Base-by-base conservation (phyloP, 768 basidiomycete species). In the Tremella mesenterica region DNA sequence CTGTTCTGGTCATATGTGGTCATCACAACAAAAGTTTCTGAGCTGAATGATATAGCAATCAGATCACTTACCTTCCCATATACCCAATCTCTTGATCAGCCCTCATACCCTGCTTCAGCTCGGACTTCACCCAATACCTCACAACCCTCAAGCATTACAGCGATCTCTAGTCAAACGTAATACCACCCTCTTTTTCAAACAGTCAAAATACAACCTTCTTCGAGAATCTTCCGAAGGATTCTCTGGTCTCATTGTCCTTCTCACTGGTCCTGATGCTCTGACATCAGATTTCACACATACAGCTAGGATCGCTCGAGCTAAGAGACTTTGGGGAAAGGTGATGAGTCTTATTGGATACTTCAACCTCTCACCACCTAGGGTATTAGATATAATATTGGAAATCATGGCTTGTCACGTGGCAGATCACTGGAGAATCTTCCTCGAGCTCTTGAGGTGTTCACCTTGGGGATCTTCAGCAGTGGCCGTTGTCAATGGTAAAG, bases 201-300 rank as follows among this genome's bases (percentile, higher is more conserved):
- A 99, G 73, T 90, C 90, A 76, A 99, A 97, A 74, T 93, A 92
- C 78, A 99, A 97, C 69, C 81, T 99, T 33, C 81, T 96, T 14
- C 85, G 95, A 31, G 95, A 99, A 75, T 88, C 95, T 64, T 91
- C 91, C 0, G 93, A 97, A 76, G 95, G 95, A 7, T 99, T 90
- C 76, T 88, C 88, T 71, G 91, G 92, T 73, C 81, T 97, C 28
- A 81, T 85, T 25, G 81, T 85, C 9, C 88, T 97, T 65, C 77
- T 99, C 33, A 85, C 85, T 20, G 68, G 60, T n/a, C 48, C 66
- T 1, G 81, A 52, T 80, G 57, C 65, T 1, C 47, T 64, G 8
- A 48, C 56, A 0, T 50, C 61, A 13, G 44, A 54, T 5, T 28
- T 55, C 1, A 33, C 44, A 7, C 60, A 49, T 30, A 16, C 23